phyloP scores from a whole-genome alignment of 2,329 filamentous ascomycete species.

The Curvularia lunata region DNA sequence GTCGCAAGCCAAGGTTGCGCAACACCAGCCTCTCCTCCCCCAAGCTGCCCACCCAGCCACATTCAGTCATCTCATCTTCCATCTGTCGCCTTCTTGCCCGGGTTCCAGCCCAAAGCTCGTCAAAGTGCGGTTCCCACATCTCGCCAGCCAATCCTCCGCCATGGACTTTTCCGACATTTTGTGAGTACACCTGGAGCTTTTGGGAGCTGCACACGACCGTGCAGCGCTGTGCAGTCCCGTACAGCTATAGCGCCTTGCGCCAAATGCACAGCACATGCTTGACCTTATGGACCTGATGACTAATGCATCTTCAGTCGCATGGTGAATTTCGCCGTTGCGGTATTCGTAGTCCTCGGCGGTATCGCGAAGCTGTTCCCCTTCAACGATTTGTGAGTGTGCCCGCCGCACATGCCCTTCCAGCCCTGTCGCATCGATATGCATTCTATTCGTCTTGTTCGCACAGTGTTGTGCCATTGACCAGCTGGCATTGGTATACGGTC shows the following conservation, averaged over 20 bases:
- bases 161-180: conserved; percentile 96
- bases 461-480: neutral
- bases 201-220: neutral
- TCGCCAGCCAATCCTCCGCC: conserved; percentile 35
- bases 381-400: conserved; percentile 52
- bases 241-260: conserved; percentile 14
- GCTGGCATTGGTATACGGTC: neutral
- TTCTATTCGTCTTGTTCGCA: neutral
- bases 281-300: neutral
- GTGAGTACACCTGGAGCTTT: conserved; percentile 61
- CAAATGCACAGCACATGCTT: conserved; percentile 14
- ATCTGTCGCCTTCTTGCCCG: conserved; percentile 3
- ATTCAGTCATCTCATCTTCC: conserved; percentile 8
- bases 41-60: conserved; percentile 3
- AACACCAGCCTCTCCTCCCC: conserved; percentile 16
- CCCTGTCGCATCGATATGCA: conserved; percentile 2
- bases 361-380: conserved; percentile 71
- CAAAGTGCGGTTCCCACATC: conserved; percentile 46
- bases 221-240: conserved; percentile 28
- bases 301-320: conserved; percentile 70
- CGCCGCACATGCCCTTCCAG: conserved; percentile 3
- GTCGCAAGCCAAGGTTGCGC: conserved; percentile 20
- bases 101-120: conserved; percentile 18
- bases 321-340: conserved; percentile 87
- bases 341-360: conserved; percentile 86